Evolutionary conservation across 495 filamentous ascomycete species (phyloP), one percentile per base, ranked within the genome.

Genomic region (Friedmanniomyces simplex): DNA sequence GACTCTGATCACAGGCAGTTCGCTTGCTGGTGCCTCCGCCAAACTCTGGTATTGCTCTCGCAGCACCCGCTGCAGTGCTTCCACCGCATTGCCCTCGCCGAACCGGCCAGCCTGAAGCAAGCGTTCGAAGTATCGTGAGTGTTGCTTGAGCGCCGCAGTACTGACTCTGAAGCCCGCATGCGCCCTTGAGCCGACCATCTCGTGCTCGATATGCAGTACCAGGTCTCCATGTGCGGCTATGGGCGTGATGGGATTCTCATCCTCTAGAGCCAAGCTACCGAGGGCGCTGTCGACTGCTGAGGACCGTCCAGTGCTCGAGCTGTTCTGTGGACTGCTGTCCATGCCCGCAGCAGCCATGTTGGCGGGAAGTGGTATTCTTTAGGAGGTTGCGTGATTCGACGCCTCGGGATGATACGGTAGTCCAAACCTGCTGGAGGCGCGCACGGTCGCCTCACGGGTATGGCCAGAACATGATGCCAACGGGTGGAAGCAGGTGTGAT

Each of bases 101-200:
- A 68, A 68, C 4, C 66, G 59, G 1, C 46, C 46, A 26, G 75
- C 72, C 2, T 73, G 68, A 0, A 86, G 72, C 8, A 85, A 72
- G 37, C 70, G 75, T 49, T 69, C 69, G 60, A 86, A 86, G 64
- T 84, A 86, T 50, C 72, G 74, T 0, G 83, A 85, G 45, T 74
- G 65, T 39, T 71, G 63, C 60, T 70, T 77, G 24, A 76, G 61
- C 0, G 63, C 60, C 11, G 63, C 59, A 0, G 69, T 60, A 26
- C 66, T 64, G 39, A 77, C 74, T 51, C 73, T 66, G 57, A 71
- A 76, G 4, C n/a, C 13, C 1, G 50, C 54, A n/a, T 13, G 13
- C 8, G 6, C 18, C 47, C 57, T 30, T 13, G 1, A 18, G 22
- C 20, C 34, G 3, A 3, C 6, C 26, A 30, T 21, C 24, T 54